Base-by-base conservation (phyloP, 106 monocot genomes). In the Allium cepa region DNA sequence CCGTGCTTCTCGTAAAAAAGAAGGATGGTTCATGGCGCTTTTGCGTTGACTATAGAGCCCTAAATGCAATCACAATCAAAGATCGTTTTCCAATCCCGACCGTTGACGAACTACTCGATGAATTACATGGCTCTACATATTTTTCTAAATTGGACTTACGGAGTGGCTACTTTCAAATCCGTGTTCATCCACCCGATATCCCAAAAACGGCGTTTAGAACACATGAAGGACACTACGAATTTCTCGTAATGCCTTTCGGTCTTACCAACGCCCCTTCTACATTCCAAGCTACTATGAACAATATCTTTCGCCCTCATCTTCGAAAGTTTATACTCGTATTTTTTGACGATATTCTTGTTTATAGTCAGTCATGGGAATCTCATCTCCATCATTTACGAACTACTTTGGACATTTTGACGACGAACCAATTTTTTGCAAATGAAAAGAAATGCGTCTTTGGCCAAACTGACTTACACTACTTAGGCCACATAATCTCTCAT, bases 1-100 rank as follows among this genome's bases (percentile, higher is more conserved):
- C 48, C 3, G 47, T 66, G 1, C 15, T 66, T 10, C 47, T 66
- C 13, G 47, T 66, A 7, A 66, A 66, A 17, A 66, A 66, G 10
- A 6, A 45, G 11, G 7, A 66, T 49, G 48, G 46, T 14, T 49
- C 47, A 7, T 66, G 65, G 14, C 13, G 65, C 14, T 4, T 66
- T 9, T 66, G 65, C 65, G 50, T 66, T 63, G 62, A 63, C 46
- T 63, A 26, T 63, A 63, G 62, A 13, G 18, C 7, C 10, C 62
- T 63, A 7, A 66, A 66, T 17, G 15, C 6, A 3, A 7, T 49
- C 11, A 66, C 47, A 0, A 16, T 66, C 7, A 46, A 66, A 49
- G 65, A 66, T 47, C 47, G 50, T 11, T 66, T 45, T 5, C 48
- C 65, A 47, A 47, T 47, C 46, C 65, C 14, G 22, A 22, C 22